Evolutionary conservation across 164 flowering plant genomes (phyloP).

Genomic region (Vitis cinerea): DNA sequence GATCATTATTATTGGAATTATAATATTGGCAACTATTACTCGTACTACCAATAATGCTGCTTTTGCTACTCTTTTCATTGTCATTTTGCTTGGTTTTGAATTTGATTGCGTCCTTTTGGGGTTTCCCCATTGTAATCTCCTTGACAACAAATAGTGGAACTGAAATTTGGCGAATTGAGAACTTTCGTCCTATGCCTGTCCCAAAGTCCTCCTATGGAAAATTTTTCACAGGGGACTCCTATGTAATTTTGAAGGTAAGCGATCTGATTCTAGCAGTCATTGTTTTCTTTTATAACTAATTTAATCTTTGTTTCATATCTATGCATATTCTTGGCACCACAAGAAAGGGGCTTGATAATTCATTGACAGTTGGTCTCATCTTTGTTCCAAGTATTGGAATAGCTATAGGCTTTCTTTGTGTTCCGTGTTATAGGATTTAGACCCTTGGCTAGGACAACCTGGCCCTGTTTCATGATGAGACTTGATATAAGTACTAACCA

Average conservation of each 20-base stretch:
- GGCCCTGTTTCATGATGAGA: too few relatives aligned
- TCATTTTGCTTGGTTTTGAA: neutral
- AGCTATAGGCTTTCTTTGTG: too few relatives aligned
- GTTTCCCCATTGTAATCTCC: slow-evolving; percentile 27
- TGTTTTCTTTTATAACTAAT: neutral
- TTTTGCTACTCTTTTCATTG: neutral
- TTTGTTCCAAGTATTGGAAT: too few relatives aligned
- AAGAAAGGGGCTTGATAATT: too few relatives aligned
- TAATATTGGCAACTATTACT: neutral
- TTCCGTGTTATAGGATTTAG: too few relatives aligned
- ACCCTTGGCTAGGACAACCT: too few relatives aligned
- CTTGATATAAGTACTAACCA: too few relatives aligned
- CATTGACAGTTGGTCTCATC: too few relatives aligned
- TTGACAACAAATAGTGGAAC: slow-evolving; percentile 84
- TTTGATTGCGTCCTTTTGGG: neutral
- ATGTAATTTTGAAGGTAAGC: slow-evolving; percentile 77
- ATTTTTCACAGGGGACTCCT: slow-evolving; percentile 94
- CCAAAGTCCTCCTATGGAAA: slow-evolving; percentile 77
- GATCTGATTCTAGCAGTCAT: slow-evolving; percentile 1
- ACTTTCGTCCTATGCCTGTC: slow-evolving; percentile 71
- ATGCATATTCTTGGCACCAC: too few relatives aligned
- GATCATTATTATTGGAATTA: neutral
- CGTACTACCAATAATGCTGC: neutral
- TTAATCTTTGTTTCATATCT: too few relatives aligned
- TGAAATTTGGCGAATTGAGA: slow-evolving; percentile 98